Evolutionary conservation across 1,139 yeast species (phyloP).

Genomic region (Hyphopichia fennica): DNA sequence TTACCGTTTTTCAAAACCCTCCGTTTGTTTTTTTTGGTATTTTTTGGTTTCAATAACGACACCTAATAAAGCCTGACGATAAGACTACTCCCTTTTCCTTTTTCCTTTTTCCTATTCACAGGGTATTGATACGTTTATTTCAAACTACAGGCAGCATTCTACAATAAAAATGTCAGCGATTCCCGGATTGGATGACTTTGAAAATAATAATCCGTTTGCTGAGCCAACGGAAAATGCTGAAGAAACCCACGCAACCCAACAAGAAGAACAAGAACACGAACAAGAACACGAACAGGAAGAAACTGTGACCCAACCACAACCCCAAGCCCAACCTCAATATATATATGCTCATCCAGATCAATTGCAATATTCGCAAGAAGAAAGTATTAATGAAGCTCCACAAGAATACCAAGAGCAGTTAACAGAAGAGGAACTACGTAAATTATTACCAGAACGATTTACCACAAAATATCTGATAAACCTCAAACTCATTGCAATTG

Average conservation of each 20-base stretch:
- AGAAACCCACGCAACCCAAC: constrained; percentile 3
- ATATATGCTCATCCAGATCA: constrained; percentile 13
- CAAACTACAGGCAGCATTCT: background rate
- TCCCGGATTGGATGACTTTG: constrained; percentile 48
- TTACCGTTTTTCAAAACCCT: no score
- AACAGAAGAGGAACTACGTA: constrained; percentile 40
- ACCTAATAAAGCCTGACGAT: no score
- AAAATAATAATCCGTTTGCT: constrained; percentile 64
- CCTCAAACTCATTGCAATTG: constrained; percentile 33
- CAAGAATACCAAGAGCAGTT: constrained; percentile 19
- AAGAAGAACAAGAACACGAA: constrained; percentile 4
- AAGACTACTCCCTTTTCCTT: no score
- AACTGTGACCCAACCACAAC: constrained; percentile 1
- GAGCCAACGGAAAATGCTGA: constrained; percentile 22
- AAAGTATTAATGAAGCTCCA: constrained; percentile 6
- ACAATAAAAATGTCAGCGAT: background rate
- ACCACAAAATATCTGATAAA: constrained; percentile 31
- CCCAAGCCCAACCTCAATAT: constrained; percentile 8
- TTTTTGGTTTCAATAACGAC: no score
- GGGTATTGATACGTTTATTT: no score
- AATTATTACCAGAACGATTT: constrained; percentile 53
- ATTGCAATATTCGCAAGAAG: constrained; percentile 4
- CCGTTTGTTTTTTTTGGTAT: no score
- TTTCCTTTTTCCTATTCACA: no score
- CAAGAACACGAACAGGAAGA: constrained; percentile 5